These are phyloP conservation scores for Phytophthora melonis DNA, from an alignment of 352 stramenopile genomes.

Conservation along the genomic window DNA sequence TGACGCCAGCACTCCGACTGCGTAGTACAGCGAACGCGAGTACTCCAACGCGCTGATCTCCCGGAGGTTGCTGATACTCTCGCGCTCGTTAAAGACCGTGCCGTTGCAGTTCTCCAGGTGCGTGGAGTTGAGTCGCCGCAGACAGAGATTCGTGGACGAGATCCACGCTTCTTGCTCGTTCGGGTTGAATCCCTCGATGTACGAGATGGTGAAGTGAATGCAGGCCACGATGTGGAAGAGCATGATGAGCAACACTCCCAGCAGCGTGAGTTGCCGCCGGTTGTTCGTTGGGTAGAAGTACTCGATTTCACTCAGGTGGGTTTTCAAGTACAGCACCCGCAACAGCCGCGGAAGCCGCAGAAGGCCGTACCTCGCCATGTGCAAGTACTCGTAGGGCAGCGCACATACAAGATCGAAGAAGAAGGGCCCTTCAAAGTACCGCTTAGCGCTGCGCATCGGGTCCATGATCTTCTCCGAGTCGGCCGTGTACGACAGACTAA, in stretches of 20 bases:
- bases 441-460: constrained; percentile 39
- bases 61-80: constrained; percentile 21
- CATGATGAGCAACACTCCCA: constrained; percentile 49
- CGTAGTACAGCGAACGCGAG: constrained; percentile 48
- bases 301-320: constrained; percentile 49
- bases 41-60: constrained; percentile 40
- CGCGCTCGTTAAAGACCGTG: constrained; percentile 1
- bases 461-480: constrained; percentile 69
- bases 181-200: constrained; percentile 42
- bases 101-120: constrained; percentile 23
- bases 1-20: constrained; percentile 45
- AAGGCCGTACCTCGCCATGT: constrained; percentile 28
- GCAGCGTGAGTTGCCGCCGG: constrained; percentile 49
- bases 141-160: constrained; percentile 32
- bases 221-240: constrained; percentile 62
- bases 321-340: constrained; percentile 36
- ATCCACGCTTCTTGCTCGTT: constrained; percentile 37
- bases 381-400: constrained; percentile 50
- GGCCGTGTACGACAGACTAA: constrained; percentile 58
- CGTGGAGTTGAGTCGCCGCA: constrained; percentile 22
- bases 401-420: constrained; percentile 50
- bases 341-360: constrained; percentile 50
- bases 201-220: constrained; percentile 46
- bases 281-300: constrained; percentile 54
- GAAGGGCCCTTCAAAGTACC: constrained; percentile 51